Conservation (phyloP, 2,329 filamentous ascomycete species). For the Epichloe bromicola region DNA sequence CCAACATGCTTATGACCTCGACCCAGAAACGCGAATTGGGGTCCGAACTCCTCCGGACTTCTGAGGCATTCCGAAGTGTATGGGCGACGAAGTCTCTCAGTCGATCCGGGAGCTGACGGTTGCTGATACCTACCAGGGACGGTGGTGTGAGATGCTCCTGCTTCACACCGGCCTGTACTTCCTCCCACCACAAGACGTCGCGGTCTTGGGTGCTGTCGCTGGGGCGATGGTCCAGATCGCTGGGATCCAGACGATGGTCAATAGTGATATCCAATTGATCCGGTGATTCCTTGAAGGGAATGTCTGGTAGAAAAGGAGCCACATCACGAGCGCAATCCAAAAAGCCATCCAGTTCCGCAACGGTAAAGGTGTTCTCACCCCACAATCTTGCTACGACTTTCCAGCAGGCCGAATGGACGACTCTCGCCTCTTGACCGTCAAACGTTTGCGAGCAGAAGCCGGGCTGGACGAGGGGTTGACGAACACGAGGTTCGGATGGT, state of each 20-base stretch:
- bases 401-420: conserved; percentile 8
- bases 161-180: neutral
- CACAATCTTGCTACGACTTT: conserved; percentile 4
- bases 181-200: conserved; percentile 1
- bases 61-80: neutral
- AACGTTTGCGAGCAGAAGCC: neutral
- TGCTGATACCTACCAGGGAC: conserved; percentile 2
- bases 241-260: conserved; percentile 3
- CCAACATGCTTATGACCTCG: conserved; percentile 3
- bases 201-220: neutral
- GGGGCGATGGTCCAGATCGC: conserved; percentile 3
- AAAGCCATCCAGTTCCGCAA: conserved; percentile 6
- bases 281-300: conserved; percentile 5
- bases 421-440: neutral
- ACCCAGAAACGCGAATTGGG: neutral
- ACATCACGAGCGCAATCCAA: conserved; percentile 5
- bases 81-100: conserved; percentile 3
- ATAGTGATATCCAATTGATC: conserved; percentile 6
- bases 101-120: neutral
- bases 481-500: neutral
- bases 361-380: conserved; percentile 1
- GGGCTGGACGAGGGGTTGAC: conserved; percentile 2
- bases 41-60: neutral
- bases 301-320: conserved; percentile 4
- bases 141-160: conserved; percentile 4